phyloP scores from a whole-genome alignment of 768 basidiomycete species.

The Hericium erinaceus region DNA sequence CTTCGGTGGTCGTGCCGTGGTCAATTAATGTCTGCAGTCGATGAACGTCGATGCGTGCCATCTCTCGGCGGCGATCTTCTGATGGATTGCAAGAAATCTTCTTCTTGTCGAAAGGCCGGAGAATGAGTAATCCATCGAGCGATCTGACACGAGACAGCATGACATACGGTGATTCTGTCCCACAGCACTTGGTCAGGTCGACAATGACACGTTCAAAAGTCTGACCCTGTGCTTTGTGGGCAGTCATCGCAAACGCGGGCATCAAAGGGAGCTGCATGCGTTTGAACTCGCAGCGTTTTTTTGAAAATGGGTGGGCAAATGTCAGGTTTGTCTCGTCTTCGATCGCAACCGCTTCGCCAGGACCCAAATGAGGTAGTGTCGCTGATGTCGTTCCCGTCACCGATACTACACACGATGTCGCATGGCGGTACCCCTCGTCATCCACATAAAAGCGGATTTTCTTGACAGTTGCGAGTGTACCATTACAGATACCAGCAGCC shows the following conservation, averaged over 20 bases:
- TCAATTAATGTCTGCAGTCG: background rate
- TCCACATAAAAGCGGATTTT: constrained; percentile 1
- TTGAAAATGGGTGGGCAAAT: constrained; percentile 13
- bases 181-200: constrained; percentile 23
- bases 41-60: background rate
- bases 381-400: constrained; percentile 4
- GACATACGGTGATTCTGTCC: constrained; percentile 30
- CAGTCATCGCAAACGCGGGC: constrained; percentile 32
- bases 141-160: constrained; percentile 22
- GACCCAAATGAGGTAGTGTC: constrained; percentile 14
- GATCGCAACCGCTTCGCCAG: constrained; percentile 15
- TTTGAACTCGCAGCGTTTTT: constrained; percentile 15
- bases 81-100: constrained; percentile 4
- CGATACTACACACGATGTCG: constrained; percentile 17
- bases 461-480: constrained; percentile 12
- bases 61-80: background rate
- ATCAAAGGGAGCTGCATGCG: constrained; percentile 27
- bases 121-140: constrained; percentile 22
- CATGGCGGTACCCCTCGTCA: constrained; percentile 8
- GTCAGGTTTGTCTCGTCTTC: constrained; percentile 16
- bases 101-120: constrained; percentile 17
- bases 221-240: constrained; percentile 32
- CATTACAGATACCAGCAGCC: constrained; percentile 28
- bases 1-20: no score
- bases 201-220: constrained; percentile 23